These are phyloP conservation scores for Chenopodium album DNA, from an alignment of 148 eudicot species.

Conservation along the genomic window DNA sequence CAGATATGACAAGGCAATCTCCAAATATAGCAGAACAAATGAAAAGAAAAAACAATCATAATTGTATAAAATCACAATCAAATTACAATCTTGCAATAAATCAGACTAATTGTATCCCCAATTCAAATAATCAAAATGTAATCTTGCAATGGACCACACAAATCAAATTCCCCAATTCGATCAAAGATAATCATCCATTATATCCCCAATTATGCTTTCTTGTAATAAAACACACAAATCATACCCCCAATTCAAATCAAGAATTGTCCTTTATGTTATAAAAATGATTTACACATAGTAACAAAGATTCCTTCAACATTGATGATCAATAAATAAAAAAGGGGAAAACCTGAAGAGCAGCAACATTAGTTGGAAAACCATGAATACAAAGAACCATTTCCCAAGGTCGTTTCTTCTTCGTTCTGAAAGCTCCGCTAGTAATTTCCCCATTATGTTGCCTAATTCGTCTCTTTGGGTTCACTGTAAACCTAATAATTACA, in stretches of 20 bases:
- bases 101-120: not conserved
- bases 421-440: slow-evolving; percentile 65
- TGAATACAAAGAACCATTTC: slow-evolving; percentile 90
- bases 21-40: not conserved
- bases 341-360: slow-evolving; percentile 80
- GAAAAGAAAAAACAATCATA: not conserved
- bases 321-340: not conserved
- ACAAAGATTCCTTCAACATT: not conserved
- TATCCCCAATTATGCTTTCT: not conserved
- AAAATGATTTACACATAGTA: not conserved
- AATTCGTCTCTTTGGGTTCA: slow-evolving; percentile 78
- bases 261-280: not conserved
- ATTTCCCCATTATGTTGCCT: slow-evolving; percentile 94
- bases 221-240: not conserved
- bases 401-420: slow-evolving; percentile 89
- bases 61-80: not conserved
- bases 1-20: not conserved
- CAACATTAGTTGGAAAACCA: slow-evolving; percentile 77
- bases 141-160: not conserved
- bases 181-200: not conserved
- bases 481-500: slow-evolving; percentile 52
- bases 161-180: not conserved
- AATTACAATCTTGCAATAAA: not conserved
- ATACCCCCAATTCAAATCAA: not conserved
- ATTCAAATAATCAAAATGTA: not conserved